Conservation (phyloP, 1,284 basidiomycete species). For the Tausonia pullulans region DNA sequence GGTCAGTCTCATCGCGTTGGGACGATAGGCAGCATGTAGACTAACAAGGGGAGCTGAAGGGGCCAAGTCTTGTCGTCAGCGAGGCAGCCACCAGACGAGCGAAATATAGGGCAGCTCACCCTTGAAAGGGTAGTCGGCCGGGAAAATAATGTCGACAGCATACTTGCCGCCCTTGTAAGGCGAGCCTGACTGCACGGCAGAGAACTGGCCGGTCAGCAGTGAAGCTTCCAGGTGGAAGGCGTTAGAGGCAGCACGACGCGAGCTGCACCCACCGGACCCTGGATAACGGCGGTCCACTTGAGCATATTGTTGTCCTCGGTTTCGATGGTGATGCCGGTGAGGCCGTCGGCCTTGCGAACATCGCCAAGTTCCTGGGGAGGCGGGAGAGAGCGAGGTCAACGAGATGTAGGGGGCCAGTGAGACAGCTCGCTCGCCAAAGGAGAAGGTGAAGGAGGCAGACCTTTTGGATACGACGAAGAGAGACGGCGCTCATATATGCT, state of each 20-base stretch:
- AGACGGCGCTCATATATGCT: too few relatives aligned
- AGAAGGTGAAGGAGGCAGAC: not conserved
- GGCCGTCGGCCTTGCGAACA: slow-evolving; percentile 4
- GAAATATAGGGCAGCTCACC: not conserved
- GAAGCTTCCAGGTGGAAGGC: not conserved
- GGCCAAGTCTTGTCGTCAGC: not conserved
- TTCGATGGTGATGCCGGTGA: slow-evolving; percentile 5
- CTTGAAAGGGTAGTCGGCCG: slow-evolving; percentile 16
- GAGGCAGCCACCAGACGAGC: not conserved
- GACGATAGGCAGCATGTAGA: not conserved
- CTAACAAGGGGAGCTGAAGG: not conserved
- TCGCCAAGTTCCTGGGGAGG: slow-evolving; percentile 11
- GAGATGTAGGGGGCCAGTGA: not conserved
- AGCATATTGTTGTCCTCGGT: slow-evolving; percentile 14
- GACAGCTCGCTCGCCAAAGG: not conserved
- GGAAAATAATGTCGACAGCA: slow-evolving; percentile 11
- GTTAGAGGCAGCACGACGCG: not conserved
- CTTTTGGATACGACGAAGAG: slow-evolving; percentile 7
- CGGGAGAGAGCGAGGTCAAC: not conserved
- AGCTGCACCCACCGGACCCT: slow-evolving; percentile 7
- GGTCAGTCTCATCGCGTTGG: not conserved
- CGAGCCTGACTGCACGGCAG: not conserved
- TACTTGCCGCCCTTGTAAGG: slow-evolving; percentile 16
- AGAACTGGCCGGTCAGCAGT: not conserved
- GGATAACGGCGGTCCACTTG: slow-evolving; percentile 8